Percentiles rank a stretch among this genome's conserved stretches.
These are phyloP conservation scores for Aspergillus persii DNA, from an alignment of 2,329 filamentous ascomycete genomes.

Conservation along the genomic window DNA sequence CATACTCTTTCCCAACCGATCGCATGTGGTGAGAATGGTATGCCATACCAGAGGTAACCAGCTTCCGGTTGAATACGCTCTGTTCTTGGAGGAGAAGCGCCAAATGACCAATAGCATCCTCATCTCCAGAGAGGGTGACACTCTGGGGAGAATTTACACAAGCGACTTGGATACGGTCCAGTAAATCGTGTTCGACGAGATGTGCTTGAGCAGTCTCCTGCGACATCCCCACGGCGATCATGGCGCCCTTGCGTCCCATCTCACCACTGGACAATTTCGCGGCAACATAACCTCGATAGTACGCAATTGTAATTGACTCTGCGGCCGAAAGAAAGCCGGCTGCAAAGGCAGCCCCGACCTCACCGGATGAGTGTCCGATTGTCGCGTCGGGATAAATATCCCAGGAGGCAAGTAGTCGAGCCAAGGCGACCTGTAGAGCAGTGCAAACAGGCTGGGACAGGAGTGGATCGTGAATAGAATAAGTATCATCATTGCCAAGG, in stretches of 20 bases:
- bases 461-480: background rate
- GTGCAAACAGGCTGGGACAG: slow-evolving; percentile 7
- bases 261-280: background rate
- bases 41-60: slow-evolving; percentile 13
- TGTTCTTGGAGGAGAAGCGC: slow-evolving; percentile 11
- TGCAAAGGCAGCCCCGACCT: slow-evolving; percentile 10
- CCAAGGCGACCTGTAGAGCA: slow-evolving; percentile 8
- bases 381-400: background rate
- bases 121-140: slow-evolving; percentile 39
- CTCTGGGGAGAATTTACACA: slow-evolving; percentile 40
- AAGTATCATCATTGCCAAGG: too few relatives aligned
- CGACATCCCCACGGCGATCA: slow-evolving; percentile 22
- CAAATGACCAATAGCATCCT: slow-evolving; percentile 20
- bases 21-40: slow-evolving; percentile 31
- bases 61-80: slow-evolving; percentile 17
- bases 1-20: background rate
- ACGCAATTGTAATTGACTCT: slow-evolving; percentile 5
- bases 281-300: slow-evolving; percentile 1
- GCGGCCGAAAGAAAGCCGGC: background rate
- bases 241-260: slow-evolving; percentile 7
- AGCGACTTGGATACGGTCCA: slow-evolving; percentile 22
- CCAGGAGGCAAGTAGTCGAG: background rate
- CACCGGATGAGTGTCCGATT: slow-evolving; percentile 11
- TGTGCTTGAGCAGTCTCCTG: slow-evolving; percentile 4
- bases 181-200: slow-evolving; percentile 4